Conservation (phyloP, 2,329 filamentous ascomycete species). For the Colletotrichum camelliae region DNA sequence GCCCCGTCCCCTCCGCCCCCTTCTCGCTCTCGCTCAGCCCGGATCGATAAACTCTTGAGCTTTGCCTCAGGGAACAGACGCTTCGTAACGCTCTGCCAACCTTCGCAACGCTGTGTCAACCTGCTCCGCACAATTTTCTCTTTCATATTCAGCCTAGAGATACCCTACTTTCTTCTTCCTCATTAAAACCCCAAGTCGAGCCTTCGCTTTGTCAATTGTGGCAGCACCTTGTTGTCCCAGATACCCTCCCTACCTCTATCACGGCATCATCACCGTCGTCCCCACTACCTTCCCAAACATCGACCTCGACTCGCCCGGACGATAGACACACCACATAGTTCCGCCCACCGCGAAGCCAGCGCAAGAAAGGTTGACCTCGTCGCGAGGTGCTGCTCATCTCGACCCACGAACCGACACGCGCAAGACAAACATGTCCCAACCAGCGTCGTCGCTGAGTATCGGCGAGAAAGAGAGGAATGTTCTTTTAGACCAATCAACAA, state of each 20-base stretch:
- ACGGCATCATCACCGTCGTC: not conserved
- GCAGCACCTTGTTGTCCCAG: not conserved
- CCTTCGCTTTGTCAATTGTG: not conserved
- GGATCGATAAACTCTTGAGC: not conserved
- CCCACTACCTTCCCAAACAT: not conserved
- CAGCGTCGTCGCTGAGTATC: not conserved
- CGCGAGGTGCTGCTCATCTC: not conserved
- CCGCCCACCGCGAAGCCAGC: not conserved
- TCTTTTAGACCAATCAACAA: not conserved
- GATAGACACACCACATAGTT: not conserved
- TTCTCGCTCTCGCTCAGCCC: not conserved
- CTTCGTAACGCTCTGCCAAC: not conserved
- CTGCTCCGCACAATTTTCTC: not conserved
- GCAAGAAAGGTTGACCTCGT: not conserved
- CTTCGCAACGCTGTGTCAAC: not conserved
- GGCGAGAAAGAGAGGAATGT: constrained; percentile 4
- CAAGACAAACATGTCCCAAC: not conserved
- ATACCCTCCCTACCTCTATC: not conserved
- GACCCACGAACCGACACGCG: not conserved
- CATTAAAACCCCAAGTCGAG: not conserved
- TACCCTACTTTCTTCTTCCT: not conserved
- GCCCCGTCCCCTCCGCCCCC: not conserved
- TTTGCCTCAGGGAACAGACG: not conserved
- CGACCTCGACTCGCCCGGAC: not conserved
- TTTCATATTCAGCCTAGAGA: not conserved